Base-by-base conservation (phyloP, 441 rosid genomes). In the Populus hybrid region DNA sequence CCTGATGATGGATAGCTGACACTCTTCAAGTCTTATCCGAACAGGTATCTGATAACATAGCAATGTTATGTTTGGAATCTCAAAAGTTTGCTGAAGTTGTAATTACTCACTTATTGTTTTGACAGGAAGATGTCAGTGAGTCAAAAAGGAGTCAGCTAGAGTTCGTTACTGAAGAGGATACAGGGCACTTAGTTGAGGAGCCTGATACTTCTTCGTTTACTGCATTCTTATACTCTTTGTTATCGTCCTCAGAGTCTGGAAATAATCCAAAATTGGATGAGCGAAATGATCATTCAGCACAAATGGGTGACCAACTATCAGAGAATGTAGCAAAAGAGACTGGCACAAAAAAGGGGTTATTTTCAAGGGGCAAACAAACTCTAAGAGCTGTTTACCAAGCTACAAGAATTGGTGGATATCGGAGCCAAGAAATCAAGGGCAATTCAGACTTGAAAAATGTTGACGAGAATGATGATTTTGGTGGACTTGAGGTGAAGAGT, bases 201-300 rank as follows among this genome's bases (percentile, higher is more conserved):
- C 99, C 99, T 0, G 98, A 95, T 83, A 94, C 98, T 24, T 95
- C 99, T 73, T 95, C 99, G 35, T 94, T 95, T 81, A 84, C 93
- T 59, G 97, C 99, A 16, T 95, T 95, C 83, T 92, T 95, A 71
- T 90, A 91, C 77, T 95, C 98, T 12, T 83, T 95, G 9, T 81
- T 95, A 78, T 84, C 96, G 4, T 85, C 94, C 67, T 84, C 98
- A 0, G 93, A 90, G 65, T 77, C 92, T 18, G 87, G 82, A 75
- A 84, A 86, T 35, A 79, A 86, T 75, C 70, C 80, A 16, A 79
- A 84, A 42, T 61, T 74, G 4, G 90, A 84, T 76, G 91, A 85
- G 76, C 82, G 86, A 79, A 84, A 67, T 30, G 88, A 86, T 81
- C 75, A 82, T 74, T 81, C 75, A 75, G 89, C 80, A 40, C 94